These are phyloP conservation scores for Penicillium chermesinum DNA, from an alignment of 495 filamentous ascomycete genomes.

Conservation along the genomic window DNA sequence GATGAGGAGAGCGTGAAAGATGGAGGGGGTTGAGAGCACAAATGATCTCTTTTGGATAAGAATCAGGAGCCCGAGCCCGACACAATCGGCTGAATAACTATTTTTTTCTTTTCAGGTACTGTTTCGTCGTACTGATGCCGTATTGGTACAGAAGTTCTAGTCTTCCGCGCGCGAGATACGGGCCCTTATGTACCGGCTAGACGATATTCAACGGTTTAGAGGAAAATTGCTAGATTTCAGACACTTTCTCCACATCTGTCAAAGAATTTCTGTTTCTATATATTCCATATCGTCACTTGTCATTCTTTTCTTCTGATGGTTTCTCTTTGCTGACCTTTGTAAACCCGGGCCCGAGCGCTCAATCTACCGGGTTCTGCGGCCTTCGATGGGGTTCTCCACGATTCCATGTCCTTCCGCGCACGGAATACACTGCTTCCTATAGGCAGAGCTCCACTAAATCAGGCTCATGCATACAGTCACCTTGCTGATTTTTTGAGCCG, in stretches of 20 bases:
- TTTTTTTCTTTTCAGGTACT: slow-evolving; percentile 24
- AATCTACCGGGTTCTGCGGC: slow-evolving; percentile 27
- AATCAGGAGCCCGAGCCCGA: slow-evolving; percentile 11
- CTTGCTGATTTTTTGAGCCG: not conserved
- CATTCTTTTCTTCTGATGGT: slow-evolving; percentile 19
- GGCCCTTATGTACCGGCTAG: not conserved
- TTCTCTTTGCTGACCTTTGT: slow-evolving; percentile 12
- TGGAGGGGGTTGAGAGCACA: slow-evolving; percentile 10
- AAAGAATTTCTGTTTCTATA: not conserved
- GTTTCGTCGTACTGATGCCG: slow-evolving; percentile 2
- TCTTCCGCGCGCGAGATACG: not conserved
- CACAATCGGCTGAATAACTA: slow-evolving; percentile 23
- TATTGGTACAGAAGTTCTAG: not conserved
- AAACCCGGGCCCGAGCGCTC: slow-evolving; percentile 31
- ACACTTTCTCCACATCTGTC: not conserved
- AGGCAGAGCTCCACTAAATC: not conserved
- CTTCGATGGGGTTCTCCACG: slow-evolving; percentile 30
- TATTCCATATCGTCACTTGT: not conserved
- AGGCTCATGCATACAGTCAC: not conserved
- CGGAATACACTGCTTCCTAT: not conserved
- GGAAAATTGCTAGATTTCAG: not conserved
- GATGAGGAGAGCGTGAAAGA: slow-evolving; percentile 10
- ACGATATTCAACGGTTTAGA: not conserved
- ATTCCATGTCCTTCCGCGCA: slow-evolving; percentile 15
- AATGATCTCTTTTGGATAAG: slow-evolving; percentile 20